Base-by-base conservation (phyloP, 2,329 filamentous ascomycete genomes). In the Conoideocrella luteorostrata region DNA sequence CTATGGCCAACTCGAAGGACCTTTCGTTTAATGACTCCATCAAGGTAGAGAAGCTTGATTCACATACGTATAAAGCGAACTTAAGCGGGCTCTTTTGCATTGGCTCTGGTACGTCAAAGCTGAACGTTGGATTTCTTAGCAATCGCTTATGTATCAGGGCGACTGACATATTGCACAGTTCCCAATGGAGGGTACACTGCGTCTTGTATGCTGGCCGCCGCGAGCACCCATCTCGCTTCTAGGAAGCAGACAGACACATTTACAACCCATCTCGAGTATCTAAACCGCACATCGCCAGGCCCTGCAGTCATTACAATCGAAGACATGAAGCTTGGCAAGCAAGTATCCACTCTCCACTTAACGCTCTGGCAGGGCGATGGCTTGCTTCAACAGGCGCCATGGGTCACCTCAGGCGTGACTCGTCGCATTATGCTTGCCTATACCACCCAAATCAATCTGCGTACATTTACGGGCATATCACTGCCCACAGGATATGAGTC, bases 121-220 rank as follows among this genome's bases (percentile, higher is more conserved):
- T 20, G n/a, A n/a, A n/a, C n/a, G n/a, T 17, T 20, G n/a, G 32
- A 34, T 34, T 37, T 17, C 18, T 23, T 20, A 35, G 32, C 32
- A 36, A 21, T 21, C 9, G 7, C 20, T 33, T 15, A 9, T 4
- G n/a, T 33, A 7, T 18, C n/a, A 12, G 13, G 6, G n/a, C n/a
- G 23, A 7, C 39, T 43, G 38, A 39, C 29, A 15, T 22, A 2
- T 18, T 11, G 18, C 13, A 10, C 34, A 58, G 58, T 69, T n/a
- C 65, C 66, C 12, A 66, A 70, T 30, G 66, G 66, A 34, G 66
- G 66, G 24, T 70, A 69, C 46, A 54, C 62, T 1, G 58, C 65
- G 4, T 57, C 60, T 3, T 60, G 60, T 41, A 54, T 70, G 39
- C 51, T 67, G 43, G 47, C 51, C 10, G 59, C 59, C 3, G 57